Base-by-base conservation (phyloP, 768 basidiomycete genomes). In the Xerocomus spinulosus region DNA sequence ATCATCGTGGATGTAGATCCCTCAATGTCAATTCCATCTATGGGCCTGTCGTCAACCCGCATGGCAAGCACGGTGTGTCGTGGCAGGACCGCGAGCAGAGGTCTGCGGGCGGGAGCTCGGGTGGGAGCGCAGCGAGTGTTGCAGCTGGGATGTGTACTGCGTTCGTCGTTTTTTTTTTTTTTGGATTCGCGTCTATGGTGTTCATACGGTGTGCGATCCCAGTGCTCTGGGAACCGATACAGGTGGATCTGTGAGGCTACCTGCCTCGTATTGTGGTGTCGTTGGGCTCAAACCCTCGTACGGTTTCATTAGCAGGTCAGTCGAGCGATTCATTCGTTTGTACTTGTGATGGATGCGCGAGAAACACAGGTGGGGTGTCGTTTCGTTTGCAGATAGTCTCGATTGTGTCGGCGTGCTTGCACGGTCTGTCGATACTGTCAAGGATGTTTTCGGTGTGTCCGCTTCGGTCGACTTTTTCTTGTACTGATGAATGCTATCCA, bases 211-310 rank as follows among this genome's bases (percentile, higher is more conserved):
- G 29, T 20, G 35, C 15, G 35, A 48, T 29, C 34, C 4, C 25
- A 55, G 95, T 15, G 92, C 95, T 0, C 63, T 98, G 18, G 90
- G 85, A 1, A 95, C 93, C 3, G 96, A 99, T 63, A 98, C 95
- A 0, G 95, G 96, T 8, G 96, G 95, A 1, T 98, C 96, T 5
- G 83, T 86, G 9, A 80, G 95, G 33, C 72, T 99, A 2, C 96
- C 96, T 0, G 96, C 96, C 0, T 84, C 92, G 2, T 97, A 97
- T 59, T 96, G 92, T 56, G 92, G 93, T 5, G 73, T 96, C 1
- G 82, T 89, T 2, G 96, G 96, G 0, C 68, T 97, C 36, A 99
- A 99, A 60, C 95, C 95, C 0, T 94, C 93, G 0, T 97, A 97
- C 57, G 95, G 95, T 4, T 71, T 97, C 33, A 69, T 97, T 25